Base-by-base conservation (phyloP, 2,329 filamentous ascomycete species). In the Huntiella savannae region DNA sequence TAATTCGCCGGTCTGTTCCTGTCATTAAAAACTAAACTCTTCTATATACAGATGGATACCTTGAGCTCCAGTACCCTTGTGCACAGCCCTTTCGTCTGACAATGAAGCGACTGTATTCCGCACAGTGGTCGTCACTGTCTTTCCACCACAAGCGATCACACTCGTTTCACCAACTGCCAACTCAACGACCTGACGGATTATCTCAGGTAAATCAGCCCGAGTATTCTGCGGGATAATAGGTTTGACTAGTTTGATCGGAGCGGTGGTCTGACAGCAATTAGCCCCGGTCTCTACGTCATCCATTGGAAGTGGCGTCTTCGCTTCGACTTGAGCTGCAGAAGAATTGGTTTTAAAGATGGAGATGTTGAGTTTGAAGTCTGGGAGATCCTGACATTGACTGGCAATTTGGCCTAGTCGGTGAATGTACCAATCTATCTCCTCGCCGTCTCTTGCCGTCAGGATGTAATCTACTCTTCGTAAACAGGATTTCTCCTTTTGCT, bases 51-150 rank as follows among this genome's bases (percentile, higher is more conserved):
- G 54, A 54, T 70, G 67, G 36, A 78, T 77, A 0, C 74, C 74
- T 55, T 78, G 74, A 0, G 74, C 73, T 1, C 71, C 73, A 0
- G 72, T 77, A 4, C 74, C 74, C 56, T 78, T 78, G 54, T 77
- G 74, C 16, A 77, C 73, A 1, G 69, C 74, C 36, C 74, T 60
- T 58, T 77, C 73, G 53, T 78, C 73, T 45, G 71, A 74, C 50
- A 77, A 51, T 28, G 58, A 60, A 2, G 69, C 67, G 2, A 77
- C 71, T 48, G 63, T 68, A 52, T 73, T 77, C 48, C 74, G 62
- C 11, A 71, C 67, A 40, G 60, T 60, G 2, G 70, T 62, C 1
- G 73, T 71, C 17, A 77, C 58, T 40, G 68, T 68, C 43, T 65
- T 65, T 1, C 73, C 74, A 11, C 72, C 74, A 50, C 73, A 77